phyloP scores from a whole-genome alignment of 2,329 filamentous ascomycete genomes.

The Moelleriella libera region DNA sequence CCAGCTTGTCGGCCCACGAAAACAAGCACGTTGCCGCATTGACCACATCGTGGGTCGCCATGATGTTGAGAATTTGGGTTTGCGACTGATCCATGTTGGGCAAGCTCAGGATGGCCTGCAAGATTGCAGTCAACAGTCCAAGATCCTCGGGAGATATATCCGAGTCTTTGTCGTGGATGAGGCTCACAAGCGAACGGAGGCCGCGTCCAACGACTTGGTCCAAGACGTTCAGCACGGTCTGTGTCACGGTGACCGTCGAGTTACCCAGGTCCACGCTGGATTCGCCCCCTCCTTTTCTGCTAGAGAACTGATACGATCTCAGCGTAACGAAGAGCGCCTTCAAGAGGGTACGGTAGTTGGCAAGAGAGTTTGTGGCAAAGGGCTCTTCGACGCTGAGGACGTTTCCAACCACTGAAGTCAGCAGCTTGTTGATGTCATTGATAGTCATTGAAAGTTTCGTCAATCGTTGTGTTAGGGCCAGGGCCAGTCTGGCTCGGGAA shows the following conservation, averaged over 20 bases:
- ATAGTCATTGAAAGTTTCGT: slow-evolving; percentile 40
- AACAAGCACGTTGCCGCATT: slow-evolving; percentile 78
- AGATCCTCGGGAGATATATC: slow-evolving; percentile 60
- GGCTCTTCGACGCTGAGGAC: slow-evolving; percentile 40
- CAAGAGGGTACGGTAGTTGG: slow-evolving; percentile 72
- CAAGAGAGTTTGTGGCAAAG: slow-evolving; percentile 34
- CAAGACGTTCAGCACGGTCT: slow-evolving; percentile 64
- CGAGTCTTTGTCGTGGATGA: slow-evolving; percentile 64
- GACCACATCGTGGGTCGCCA: slow-evolving; percentile 57
- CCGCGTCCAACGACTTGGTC: slow-evolving; percentile 67
- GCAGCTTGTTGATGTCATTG: slow-evolving; percentile 35
- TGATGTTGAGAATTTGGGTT: slow-evolving; percentile 54
- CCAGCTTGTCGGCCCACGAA: slow-evolving; percentile 82
- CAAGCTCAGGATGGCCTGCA: slow-evolving; percentile 71
- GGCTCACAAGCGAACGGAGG: slow-evolving; percentile 66
- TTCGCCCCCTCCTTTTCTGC: slow-evolving; percentile 14
- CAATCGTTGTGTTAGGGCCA: slow-evolving; percentile 70
- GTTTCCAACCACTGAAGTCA: slow-evolving; percentile 35
- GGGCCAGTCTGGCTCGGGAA: slow-evolving; percentile 63
- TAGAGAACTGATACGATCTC: slow-evolving; percentile 40
- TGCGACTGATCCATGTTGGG: slow-evolving; percentile 62
- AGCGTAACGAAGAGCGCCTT: slow-evolving; percentile 76
- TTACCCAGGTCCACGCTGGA: slow-evolving; percentile 18
- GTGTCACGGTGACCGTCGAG: slow-evolving; percentile 30
- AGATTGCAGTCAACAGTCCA: slow-evolving; percentile 70